Conservation (phyloP, 768 basidiomycete species). For the Termitomyces sp. region DNA sequence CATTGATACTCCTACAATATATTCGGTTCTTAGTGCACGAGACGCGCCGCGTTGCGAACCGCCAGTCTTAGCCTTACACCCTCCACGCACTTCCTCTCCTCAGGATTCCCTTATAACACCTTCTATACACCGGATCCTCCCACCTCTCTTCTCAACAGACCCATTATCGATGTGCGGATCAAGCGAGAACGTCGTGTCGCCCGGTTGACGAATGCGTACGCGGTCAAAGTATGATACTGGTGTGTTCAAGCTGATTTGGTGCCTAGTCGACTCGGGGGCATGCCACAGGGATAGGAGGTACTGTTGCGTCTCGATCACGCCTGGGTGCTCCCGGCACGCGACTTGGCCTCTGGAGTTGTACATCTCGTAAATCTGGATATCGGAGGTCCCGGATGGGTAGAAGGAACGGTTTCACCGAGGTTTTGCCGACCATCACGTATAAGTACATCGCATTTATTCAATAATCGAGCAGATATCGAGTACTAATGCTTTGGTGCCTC, state of each 20-base stretch:
- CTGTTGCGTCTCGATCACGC: conserved; percentile 52
- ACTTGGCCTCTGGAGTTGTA: conserved; percentile 68
- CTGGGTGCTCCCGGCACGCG: conserved; percentile 64
- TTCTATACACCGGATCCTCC: conserved; percentile 44
- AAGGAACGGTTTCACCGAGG: no score
- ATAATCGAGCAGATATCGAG: no score
- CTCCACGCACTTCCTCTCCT: conserved; percentile 41
- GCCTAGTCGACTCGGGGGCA: conserved; percentile 27
- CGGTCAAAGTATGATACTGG: conserved; percentile 80
- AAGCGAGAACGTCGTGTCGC: conserved; percentile 63
- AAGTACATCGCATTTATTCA: no score
- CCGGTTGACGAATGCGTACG: conserved; percentile 68
- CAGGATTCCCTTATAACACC: conserved; percentile 42
- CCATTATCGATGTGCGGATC: conserved; percentile 60
- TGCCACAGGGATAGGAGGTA: conserved; percentile 61
- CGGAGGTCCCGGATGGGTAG: no score
- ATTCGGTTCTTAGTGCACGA: no score
- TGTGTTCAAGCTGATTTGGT: conserved; percentile 40
- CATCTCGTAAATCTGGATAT: conserved; percentile 72
- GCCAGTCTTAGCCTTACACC: no score
- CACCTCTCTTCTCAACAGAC: conserved; percentile 55
- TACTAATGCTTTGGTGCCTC: no score
- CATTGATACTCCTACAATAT: no score
- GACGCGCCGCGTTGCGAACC: no score
- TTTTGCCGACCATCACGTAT: no score